phyloP scores from a whole-genome alignment of 371 early-diverging fungal species.

The Nematocida minor region DNA sequence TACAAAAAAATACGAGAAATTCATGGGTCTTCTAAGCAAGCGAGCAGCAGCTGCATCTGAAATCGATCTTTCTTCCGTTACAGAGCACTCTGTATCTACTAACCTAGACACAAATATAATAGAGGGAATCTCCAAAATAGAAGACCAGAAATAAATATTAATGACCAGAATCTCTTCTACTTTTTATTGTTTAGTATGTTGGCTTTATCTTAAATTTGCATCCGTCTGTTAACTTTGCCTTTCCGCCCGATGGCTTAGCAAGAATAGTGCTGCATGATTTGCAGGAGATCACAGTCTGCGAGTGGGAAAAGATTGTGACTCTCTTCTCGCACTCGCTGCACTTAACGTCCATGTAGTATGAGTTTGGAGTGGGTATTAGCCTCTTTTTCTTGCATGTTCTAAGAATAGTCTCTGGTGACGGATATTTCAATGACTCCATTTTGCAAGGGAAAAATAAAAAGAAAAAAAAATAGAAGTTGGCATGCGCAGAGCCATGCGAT shows the following conservation, averaged over 20 bases:
- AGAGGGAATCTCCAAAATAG: slow-evolving; percentile 36
- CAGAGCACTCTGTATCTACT: slow-evolving; percentile 32
- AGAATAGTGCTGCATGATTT: slow-evolving; percentile 83
- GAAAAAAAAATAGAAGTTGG: too few species aligned
- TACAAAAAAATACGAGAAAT: neutral
- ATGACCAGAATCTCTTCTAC: slow-evolving; percentile 3
- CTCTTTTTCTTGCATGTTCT: slow-evolving; percentile 95
- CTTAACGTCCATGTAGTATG: slow-evolving; percentile 99
- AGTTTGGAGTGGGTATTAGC: slow-evolving; percentile 94
- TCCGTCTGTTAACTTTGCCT: slow-evolving; percentile 67
- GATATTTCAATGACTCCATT: slow-evolving; percentile 83
- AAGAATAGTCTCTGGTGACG: slow-evolving; percentile 80
- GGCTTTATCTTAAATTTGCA: slow-evolving; percentile 55
- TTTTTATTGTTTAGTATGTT: slow-evolving; percentile 23
- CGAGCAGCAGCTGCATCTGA: neutral
- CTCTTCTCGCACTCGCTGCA: slow-evolving; percentile 88
- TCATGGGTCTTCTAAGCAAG: neutral
- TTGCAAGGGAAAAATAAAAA: slow-evolving; percentile 23
- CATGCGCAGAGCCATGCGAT: too few species aligned
- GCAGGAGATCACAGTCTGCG: slow-evolving; percentile 92
- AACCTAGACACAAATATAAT: slow-evolving; percentile 47
- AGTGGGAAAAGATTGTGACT: slow-evolving; percentile 93
- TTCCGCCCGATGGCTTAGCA: slow-evolving; percentile 96
- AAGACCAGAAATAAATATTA: neutral
- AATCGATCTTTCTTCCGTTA: slow-evolving; percentile 36